Percentiles rank a stretch among this genome's conserved stretches.
phyloP scores from a whole-genome alignment of 495 filamentous ascomycete species.

The Aspergillus nanangensis region DNA sequence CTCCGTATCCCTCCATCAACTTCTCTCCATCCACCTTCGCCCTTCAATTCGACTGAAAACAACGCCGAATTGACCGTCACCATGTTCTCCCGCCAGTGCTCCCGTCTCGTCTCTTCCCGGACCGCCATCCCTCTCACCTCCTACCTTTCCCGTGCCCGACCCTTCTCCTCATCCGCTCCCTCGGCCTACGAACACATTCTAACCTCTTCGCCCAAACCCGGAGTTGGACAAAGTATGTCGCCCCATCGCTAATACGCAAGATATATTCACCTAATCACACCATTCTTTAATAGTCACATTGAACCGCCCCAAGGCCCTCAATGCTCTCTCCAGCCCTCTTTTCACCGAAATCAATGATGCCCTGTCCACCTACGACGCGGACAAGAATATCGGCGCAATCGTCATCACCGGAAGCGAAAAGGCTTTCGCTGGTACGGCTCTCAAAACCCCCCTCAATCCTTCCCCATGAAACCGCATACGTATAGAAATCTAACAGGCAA shows the following conservation, averaged over 20 bases:
- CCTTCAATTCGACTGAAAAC: neutral
- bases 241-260: neutral
- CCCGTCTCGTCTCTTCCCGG: conserved; percentile 58
- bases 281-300: conserved; percentile 65
- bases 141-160: conserved; percentile 43
- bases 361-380: conserved; percentile 65
- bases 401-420: conserved; percentile 82
- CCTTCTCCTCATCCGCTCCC: conserved; percentile 55
- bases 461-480: neutral
- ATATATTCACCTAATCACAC: conserved; percentile 5
- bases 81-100: conserved; percentile 54
- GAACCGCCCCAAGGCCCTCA: conserved; percentile 90
- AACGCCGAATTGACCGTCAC: conserved; percentile 5
- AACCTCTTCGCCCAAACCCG: conserved; percentile 75
- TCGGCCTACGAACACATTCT: conserved; percentile 74
- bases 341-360: conserved; percentile 86
- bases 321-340: conserved; percentile 83
- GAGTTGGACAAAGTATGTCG: conserved; percentile 80
- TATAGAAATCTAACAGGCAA: neutral
- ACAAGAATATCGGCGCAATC: conserved; percentile 67
- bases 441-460: neutral
- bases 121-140: conserved; percentile 42
- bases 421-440: conserved; percentile 68
- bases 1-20: conserved; percentile 3
- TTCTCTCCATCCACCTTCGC: neutral